Evolutionary conservation across 2,329 filamentous ascomycete genomes (phyloP), one percentile per base, ranked within the genome.

Genomic region (Ascochyta rabiei): DNA sequence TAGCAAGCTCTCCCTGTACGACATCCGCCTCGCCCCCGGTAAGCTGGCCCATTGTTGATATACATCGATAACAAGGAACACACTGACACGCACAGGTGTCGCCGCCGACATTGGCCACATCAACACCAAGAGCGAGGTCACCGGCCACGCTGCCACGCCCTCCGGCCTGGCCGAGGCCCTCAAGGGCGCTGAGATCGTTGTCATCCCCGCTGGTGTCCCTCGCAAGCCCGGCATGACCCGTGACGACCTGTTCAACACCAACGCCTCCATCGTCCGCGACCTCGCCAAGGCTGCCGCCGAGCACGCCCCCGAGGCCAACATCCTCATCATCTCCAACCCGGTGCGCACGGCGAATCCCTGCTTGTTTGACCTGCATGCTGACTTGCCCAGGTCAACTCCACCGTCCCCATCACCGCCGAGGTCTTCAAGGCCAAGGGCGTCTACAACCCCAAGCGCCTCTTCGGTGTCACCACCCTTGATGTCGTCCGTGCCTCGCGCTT

Each of bases 211-310:
- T 74, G 95, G 95, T 85, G 93, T 99, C 67, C 95, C 95, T 76
- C 92, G 95, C 83, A 97, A 97, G 87, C 95, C 95, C 78, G 95
- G 95, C 82, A 99, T 99, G 95, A 96, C 90, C 82, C 93, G 95
- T 85, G 95, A 99, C 81, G 93, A 99, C 79, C 89, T 99, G 64
- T 99, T 99, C 92, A 98, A 98, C 88, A 99, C 93, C 86, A 99
- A 99, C 81, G 95, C 95, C 80, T 96, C 91, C 77, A 99, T 99
- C 79, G 95, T 99, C 78, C 93, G 93, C 76, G 95, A 98, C 81
- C 88, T 99, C 66, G 93, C 93, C 82, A 96, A 96, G 87, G 93
- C 92, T 72, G 88, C 87, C 75, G 95, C 95, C 74, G 87, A 96
- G 74, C 86, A 90, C 69, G 86, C 89, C 76, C 95, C 95, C 73